A percentile compares a stretch with the other conserved stretches of the same genome.
Evolutionary conservation across 2,329 filamentous ascomycete species (phyloP).

Genomic region (Byssoonygena ceratinophila): DNA sequence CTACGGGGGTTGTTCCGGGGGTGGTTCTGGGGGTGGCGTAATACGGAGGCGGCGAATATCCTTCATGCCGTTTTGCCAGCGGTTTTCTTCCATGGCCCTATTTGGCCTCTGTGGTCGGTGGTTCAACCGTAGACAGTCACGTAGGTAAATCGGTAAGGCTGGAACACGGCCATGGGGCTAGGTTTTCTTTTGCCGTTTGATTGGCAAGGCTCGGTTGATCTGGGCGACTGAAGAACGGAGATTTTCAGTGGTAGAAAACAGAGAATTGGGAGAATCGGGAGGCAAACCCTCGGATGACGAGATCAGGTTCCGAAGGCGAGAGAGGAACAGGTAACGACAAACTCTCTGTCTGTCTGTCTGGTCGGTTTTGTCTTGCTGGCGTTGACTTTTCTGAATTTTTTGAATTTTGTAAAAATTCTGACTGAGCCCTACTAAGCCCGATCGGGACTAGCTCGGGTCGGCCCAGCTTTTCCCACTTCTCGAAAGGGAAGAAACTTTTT

Average conservation of each 20-base stretch:
- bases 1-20: not conserved
- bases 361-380: too few species aligned
- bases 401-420: not conserved
- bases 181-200: not conserved
- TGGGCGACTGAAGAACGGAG: too few species aligned
- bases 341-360: too few species aligned
- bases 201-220: too few species aligned
- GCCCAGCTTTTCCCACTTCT: not conserved
- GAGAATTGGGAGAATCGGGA: not conserved
- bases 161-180: not conserved
- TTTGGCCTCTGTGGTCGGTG: too few species aligned
- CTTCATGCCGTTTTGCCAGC: too few species aligned
- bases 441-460: not conserved
- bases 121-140: too few species aligned
- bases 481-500: too few species aligned
- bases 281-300: too few species aligned
- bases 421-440: not conserved
- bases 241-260: not conserved
- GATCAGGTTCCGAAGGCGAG: not conserved
- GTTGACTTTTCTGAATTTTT: not conserved
- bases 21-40: constrained; percentile 1
- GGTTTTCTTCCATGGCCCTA: not conserved
- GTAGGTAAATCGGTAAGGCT: too few species aligned
- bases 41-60: not conserved
- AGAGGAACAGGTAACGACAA: not conserved